Evolutionary conservation across 805 yeast genomes (phyloP).

Genomic region (Kodamaea hsintzibuensis): DNA sequence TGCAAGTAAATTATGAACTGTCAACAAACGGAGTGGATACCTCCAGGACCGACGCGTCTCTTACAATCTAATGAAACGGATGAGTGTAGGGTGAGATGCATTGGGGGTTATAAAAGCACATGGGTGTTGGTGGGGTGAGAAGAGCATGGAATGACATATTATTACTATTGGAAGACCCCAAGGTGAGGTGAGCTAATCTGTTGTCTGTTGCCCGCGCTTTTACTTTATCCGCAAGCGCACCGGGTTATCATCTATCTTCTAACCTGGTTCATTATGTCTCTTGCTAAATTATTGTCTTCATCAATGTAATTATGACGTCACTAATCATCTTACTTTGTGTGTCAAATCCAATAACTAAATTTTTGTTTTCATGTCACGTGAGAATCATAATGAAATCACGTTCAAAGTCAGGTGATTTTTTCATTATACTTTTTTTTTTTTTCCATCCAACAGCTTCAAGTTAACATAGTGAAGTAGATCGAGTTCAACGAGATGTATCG

Average conservation of each 20-base stretch:
- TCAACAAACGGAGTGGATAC: too few relatives aligned
- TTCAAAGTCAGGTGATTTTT: constrained; percentile 2
- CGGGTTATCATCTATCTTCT: background rate
- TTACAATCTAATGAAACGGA: background rate
- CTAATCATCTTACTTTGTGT: too few relatives aligned
- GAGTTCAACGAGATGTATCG: constrained; percentile 10
- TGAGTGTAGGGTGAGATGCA: background rate
- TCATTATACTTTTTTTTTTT: background rate
- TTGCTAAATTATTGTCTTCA: background rate
- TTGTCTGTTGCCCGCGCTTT: background rate
- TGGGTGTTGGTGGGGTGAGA: background rate
- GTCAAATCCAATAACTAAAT: too few relatives aligned
- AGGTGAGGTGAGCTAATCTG: background rate
- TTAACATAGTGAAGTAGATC: background rate
- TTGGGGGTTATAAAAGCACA: background rate
- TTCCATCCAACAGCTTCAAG: background rate
- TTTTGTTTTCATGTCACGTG: too few relatives aligned
- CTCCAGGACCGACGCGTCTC: background rate
- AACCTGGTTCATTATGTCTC: background rate
- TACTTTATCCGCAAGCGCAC: background rate
- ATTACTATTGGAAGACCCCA: background rate
- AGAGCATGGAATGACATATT: background rate
- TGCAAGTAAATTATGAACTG: too few relatives aligned
- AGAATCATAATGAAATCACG: background rate
- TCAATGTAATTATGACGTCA: background rate